Evolutionary conservation across 2,329 filamentous ascomycete species (phyloP), one percentile per base, ranked within the genome.

Genomic region (Hypoxylon sp.): DNA sequence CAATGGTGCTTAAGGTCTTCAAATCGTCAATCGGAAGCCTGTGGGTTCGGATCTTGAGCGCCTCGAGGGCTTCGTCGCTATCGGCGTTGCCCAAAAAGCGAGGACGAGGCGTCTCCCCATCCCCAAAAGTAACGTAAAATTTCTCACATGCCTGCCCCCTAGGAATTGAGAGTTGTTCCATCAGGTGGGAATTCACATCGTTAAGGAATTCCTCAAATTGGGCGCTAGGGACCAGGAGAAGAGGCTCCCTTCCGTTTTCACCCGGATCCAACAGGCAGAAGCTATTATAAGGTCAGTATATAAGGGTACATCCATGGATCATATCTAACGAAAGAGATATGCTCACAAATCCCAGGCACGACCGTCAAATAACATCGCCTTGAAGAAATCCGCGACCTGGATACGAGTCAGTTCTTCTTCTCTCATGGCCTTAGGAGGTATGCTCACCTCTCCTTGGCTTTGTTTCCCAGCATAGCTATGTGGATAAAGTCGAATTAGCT

Each of bases 291-390:
- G 35, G 20, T 66, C 53, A 59, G 59, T 25, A 37, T 17, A 56
- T 50, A 31, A 51, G 64, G 25, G 17, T 4, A 25, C 25, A 5
- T n/a, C 14, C 3, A 25, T 25, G 27, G 10, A 14, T 25, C 10
- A n/a, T 37, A 60, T 22, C 30, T 42, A 31, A 37, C 4, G 14
- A 49, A 51, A 22, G 56, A 63, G 20, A 40, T 2, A 33, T 20
- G 85, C 90, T 85, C 84, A 96, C 92, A 97, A 82, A 69, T 95
- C 90, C 94, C 94, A 97, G 10, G 82, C 76, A 65, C 88, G 85
- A 1, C 82, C 80, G 73, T 86, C 88, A 70, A 92, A 83, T 55
- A 93, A 82, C 30, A 81, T 85, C 2, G 77, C 75, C 35, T 87
- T 82, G 73, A 93, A 93, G 78, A 87, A 85, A 0, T 81, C 80